Evolutionary conservation across 495 filamentous ascomycete species (phyloP), one percentile per base, ranked within the genome.

Genomic region (Penicillium mononematosum): DNA sequence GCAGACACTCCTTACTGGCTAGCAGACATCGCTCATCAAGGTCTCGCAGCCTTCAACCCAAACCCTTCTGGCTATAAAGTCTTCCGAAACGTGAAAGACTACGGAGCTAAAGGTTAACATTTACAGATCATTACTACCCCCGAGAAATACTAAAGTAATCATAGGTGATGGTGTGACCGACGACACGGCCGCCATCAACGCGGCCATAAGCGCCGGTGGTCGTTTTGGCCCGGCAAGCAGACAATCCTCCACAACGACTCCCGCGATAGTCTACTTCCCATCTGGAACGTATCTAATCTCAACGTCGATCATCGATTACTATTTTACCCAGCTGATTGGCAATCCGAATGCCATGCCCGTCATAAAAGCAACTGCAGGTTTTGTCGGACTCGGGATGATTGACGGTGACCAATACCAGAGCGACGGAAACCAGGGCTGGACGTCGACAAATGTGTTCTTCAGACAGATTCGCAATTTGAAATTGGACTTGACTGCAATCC

Each of bases 81-180:
- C 29, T 94, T 85, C 71, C 87, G 90, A 53, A 92, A 94, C 64
- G 89, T 94, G 38, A 85, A 75, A 67, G 90, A 91, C 64, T 90
- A 82, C 56, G 87, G 87, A 24, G 83, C 83, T 45, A 75, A 69
- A 67, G 77, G 77, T 84, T 60, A 38, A 69, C 62, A 38, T 41
- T 8, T 44, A 16, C 41, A 6, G 14, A 7, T 12, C 4, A 42
- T 22, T 16, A 11, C 24, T 4, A 29, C 4, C n/a, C n/a, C 3
- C 8, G 14, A 24, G 16, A 46, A 11, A 1, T 20, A 47, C 65
- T 65, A 24, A 55, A 38, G 34, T 16, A 2, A 17, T 4, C 7
- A 31, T 61, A 72, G 71, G 71, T 56, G 86, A 91, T 61, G 88
- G 86, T 36, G 69, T 78, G n/a, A 83, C 80, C 10, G 86, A 88